phyloP scores from a whole-genome alignment of 1,284 basidiomycete genomes.

The Vanrija sp. region DNA sequence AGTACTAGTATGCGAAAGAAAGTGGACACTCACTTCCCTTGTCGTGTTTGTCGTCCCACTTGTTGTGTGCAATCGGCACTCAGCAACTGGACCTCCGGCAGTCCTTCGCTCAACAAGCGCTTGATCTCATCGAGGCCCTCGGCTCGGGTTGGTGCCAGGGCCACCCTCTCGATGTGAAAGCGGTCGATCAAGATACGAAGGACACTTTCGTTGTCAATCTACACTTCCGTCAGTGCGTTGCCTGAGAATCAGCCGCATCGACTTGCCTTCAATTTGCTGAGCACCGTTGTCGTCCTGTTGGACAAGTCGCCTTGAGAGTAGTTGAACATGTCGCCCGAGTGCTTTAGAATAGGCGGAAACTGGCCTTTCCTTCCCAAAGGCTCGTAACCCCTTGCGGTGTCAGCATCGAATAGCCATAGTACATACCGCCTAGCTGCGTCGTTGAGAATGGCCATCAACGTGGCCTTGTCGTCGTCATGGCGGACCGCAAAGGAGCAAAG shows the following conservation, averaged over 20 bases:
- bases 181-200: constrained; percentile 77
- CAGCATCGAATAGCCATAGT: constrained; percentile 55
- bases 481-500: constrained; percentile 77
- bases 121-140: constrained; percentile 60
- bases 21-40: not conserved
- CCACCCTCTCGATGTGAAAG: constrained; percentile 64
- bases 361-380: not conserved
- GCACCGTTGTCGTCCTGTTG: constrained; percentile 66
- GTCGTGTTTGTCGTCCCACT: not conserved
- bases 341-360: not conserved
- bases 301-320: constrained; percentile 61
- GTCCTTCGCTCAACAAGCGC: constrained; percentile 32
- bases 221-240: not conserved
- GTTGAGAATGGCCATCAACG: constrained; percentile 62
- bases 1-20: not conserved
- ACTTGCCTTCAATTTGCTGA: constrained; percentile 77
- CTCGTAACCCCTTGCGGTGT: constrained; percentile 23
- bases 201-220: constrained; percentile 74
- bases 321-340: constrained; percentile 66
- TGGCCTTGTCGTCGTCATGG: constrained; percentile 62
- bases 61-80: constrained; percentile 26
- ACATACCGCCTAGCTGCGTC: constrained; percentile 33
- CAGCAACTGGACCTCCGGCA: constrained; percentile 14
- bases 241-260: not conserved
- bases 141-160: constrained; percentile 62